These are phyloP conservation scores for Epicoccum sorghinum DNA, from an alignment of 2,329 filamentous ascomycete species.

Conservation along the genomic window DNA sequence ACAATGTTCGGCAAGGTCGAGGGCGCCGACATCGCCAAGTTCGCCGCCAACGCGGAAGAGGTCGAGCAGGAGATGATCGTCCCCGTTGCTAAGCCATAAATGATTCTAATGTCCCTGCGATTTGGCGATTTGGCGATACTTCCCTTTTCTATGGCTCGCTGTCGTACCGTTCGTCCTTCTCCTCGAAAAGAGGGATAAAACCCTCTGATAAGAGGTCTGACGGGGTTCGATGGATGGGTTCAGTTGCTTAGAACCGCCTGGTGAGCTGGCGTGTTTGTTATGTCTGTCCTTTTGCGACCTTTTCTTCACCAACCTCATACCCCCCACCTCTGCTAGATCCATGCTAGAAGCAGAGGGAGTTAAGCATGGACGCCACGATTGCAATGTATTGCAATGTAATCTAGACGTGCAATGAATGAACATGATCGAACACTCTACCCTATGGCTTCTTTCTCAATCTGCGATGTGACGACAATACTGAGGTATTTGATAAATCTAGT, in stretches of 20 bases:
- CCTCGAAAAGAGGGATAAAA: neutral
- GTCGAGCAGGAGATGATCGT: slow-evolving; percentile 46
- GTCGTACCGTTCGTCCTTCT: too few species aligned
- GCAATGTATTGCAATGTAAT: slow-evolving; percentile 15
- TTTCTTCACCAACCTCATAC: slow-evolving; percentile 17
- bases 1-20: slow-evolving; percentile 62
- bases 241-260: neutral
- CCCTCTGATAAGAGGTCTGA: neutral
- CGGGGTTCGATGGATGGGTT: neutral
- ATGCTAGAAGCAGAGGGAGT: slow-evolving; percentile 21
- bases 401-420: slow-evolving; percentile 21
- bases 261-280: too few species aligned
- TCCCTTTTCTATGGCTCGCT: slow-evolving; percentile 4
- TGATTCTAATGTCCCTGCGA: slow-evolving; percentile 5
- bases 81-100: slow-evolving; percentile 37
- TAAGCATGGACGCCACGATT: slow-evolving; percentile 20
- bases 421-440: slow-evolving; percentile 10
- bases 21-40: slow-evolving; percentile 54
- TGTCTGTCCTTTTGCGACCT: neutral
- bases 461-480: neutral
- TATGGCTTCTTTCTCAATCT: neutral
- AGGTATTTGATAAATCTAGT: too few species aligned
- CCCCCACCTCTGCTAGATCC: slow-evolving; percentile 21
- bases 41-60: slow-evolving; percentile 41
- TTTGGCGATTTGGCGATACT: slow-evolving; percentile 2